Percentiles rank a stretch among this genome's conserved stretches.
phyloP scores from a whole-genome alignment of 495 filamentous ascomycete species.

The Hypoxylon trugodes region DNA sequence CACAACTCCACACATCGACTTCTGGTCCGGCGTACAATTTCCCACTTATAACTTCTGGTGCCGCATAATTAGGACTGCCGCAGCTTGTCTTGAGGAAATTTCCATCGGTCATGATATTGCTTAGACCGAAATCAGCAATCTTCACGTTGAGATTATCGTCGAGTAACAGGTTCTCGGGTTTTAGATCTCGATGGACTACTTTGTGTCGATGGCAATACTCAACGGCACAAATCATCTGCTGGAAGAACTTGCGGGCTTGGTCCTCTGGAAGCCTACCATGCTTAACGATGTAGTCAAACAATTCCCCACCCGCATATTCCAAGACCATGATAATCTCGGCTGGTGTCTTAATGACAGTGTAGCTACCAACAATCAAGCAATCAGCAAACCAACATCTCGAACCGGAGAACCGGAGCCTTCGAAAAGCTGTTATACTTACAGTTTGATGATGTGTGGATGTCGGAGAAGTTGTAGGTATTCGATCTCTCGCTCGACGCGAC shows the following conservation, averaged over 20 bases:
- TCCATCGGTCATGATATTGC: conserved; percentile 99
- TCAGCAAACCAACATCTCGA: conserved; percentile 5
- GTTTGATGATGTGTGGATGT: conserved; percentile 98
- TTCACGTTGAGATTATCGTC: conserved; percentile 96
- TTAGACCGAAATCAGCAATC: conserved; percentile 97
- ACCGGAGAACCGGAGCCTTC: not conserved
- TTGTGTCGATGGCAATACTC: conserved; percentile 99
- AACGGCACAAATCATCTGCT: conserved; percentile 99
- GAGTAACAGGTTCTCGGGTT: conserved; percentile 95
- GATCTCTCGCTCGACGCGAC: conserved; percentile 95
- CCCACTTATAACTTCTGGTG: conserved; percentile 95
- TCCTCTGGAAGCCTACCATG: conserved; percentile 89
- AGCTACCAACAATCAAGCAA: conserved; percentile 62
- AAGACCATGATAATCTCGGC: conserved; percentile 98
- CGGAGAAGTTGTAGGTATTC: conserved; percentile 94
- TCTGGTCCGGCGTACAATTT: conserved; percentile 98
- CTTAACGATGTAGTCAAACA: conserved; percentile 96
- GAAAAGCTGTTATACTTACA: conserved; percentile 64
- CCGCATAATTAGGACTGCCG: conserved; percentile 97
- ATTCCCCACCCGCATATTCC: conserved; percentile 93
- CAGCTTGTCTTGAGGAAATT: conserved; percentile 99
- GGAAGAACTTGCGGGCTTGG: conserved; percentile 94
- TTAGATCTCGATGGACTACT: conserved; percentile 96
- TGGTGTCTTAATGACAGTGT: conserved; percentile 93
- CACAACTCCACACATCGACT: conserved; percentile 99